Conservation (phyloP, 441 rosid species). For the Syzygium syzygioides region DNA sequence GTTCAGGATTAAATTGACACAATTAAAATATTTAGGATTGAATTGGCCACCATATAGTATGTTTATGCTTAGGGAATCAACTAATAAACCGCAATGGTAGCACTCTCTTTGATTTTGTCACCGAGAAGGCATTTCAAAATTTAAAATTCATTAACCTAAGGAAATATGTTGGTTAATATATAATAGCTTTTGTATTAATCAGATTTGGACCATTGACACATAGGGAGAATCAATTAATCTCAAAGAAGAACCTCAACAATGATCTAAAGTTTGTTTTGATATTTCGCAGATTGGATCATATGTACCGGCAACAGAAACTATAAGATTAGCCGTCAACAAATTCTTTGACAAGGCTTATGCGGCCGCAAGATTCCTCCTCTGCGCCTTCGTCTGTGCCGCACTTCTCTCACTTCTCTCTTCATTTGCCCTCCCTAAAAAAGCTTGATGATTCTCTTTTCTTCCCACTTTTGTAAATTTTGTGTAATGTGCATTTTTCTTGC, state of each 20-base stretch:
- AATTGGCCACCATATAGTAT: too few relatives aligned
- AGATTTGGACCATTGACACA: not conserved
- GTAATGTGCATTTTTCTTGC: not conserved
- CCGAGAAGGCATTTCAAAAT: constrained; percentile 34
- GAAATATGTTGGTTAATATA: too few relatives aligned
- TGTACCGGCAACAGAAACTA: constrained; percentile 29
- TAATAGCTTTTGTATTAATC: not conserved
- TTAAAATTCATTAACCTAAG: not conserved
- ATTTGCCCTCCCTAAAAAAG: too few relatives aligned
- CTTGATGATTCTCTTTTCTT: not conserved
- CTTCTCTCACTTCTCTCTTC: not conserved
- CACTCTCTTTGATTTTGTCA: constrained; percentile 38
- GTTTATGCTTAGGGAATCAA: not conserved
- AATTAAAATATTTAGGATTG: too few relatives aligned
- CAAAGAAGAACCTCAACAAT: too few relatives aligned
- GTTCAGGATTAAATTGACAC: too few relatives aligned
- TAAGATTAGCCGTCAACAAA: constrained; percentile 1
- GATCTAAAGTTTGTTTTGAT: not conserved
- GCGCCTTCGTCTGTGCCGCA: not conserved
- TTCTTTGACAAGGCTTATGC: constrained; percentile 34
- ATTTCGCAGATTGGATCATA: constrained; percentile 31
- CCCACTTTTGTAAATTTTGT: not conserved
- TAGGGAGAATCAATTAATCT: too few relatives aligned
- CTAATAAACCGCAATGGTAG: not conserved
- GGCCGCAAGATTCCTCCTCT: constrained; percentile 10